phyloP scores from a whole-genome alignment of 805 yeast genomes.

The Wickerhamiella kurtzmanii region DNA sequence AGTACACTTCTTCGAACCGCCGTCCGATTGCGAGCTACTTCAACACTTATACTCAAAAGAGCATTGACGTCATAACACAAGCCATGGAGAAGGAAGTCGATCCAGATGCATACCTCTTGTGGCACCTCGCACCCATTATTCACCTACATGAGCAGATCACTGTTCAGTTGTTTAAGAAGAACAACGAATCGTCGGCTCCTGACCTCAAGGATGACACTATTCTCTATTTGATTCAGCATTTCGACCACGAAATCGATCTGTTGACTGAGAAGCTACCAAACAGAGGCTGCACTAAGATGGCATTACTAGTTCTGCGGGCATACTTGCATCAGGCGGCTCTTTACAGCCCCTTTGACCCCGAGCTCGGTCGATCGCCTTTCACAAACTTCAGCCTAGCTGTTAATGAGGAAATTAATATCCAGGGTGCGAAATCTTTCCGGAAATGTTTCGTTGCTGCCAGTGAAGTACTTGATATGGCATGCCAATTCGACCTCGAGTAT shows the following conservation, averaged over 20 bases:
- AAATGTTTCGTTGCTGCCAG: conserved; percentile 19
- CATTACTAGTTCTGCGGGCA: conserved; percentile 39
- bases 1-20: conserved; percentile 41
- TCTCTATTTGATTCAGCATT: conserved; percentile 33
- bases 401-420: conserved; percentile 15
- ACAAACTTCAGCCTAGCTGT: conserved; percentile 24
- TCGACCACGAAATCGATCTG: conserved; percentile 35
- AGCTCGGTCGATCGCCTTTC: conserved; percentile 25
- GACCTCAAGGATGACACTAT: conserved; percentile 27
- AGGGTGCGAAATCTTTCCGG: conserved; percentile 20
- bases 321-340: conserved; percentile 29
- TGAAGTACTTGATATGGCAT: conserved; percentile 15
- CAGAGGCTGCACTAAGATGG: conserved; percentile 24
- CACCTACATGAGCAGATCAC: conserved; percentile 40
- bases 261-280: conserved; percentile 15
- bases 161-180: conserved; percentile 25
- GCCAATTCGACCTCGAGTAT: conserved; percentile 26
- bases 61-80: conserved; percentile 37
- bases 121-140: conserved; percentile 40
- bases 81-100: conserved; percentile 17
- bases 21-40: conserved; percentile 39
- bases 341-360: conserved; percentile 16
- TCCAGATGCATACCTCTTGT: conserved; percentile 11
- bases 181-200: conserved; percentile 29
- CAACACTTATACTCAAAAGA: conserved; percentile 44